phyloP scores from a whole-genome alignment of 805 yeast genomes.

The Wickerhamia fluorescens region DNA sequence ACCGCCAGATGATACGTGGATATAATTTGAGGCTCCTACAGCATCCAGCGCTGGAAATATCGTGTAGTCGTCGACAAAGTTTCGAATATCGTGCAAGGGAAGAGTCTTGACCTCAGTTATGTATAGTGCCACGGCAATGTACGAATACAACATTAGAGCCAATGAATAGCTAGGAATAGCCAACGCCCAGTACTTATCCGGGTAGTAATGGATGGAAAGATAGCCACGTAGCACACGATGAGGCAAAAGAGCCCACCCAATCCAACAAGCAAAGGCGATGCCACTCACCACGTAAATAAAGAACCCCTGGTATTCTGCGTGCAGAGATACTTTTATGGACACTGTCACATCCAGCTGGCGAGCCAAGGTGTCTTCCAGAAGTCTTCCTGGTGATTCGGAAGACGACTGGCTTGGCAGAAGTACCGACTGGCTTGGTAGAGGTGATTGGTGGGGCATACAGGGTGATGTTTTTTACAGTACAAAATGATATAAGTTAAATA shows the following conservation, averaged over 20 bases:
- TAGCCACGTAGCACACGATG: conserved; percentile 39
- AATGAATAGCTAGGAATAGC: conserved; percentile 68
- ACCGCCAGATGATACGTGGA: conserved; percentile 60
- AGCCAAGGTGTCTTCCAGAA: conserved; percentile 44
- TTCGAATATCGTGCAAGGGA: conserved; percentile 49
- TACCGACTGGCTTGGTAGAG: no score
- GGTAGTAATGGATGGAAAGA: conserved; percentile 62
- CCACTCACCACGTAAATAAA: conserved; percentile 68
- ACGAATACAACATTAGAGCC: conserved; percentile 64
- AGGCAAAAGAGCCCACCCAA: conserved; percentile 74
- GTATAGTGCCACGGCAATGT: conserved; percentile 63
- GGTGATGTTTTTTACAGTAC: no score
- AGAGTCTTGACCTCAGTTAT: conserved; percentile 71
- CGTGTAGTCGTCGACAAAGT: conserved; percentile 63
- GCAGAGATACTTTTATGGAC: conserved; percentile 45
- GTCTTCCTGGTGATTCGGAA: background rate
- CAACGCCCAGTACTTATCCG: conserved; percentile 88
- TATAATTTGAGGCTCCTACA: conserved; percentile 23
- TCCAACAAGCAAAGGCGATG: conserved; percentile 47
- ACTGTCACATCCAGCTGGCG: conserved; percentile 62
- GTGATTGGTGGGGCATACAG: no score
- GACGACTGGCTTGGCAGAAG: no score
- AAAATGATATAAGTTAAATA: conserved; percentile 1
- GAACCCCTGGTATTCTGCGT: conserved; percentile 83
- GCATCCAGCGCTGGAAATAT: conserved; percentile 16